phyloP scores from a whole-genome alignment of 2,329 filamentous ascomycete species.

The Epichloe gansuensis region DNA sequence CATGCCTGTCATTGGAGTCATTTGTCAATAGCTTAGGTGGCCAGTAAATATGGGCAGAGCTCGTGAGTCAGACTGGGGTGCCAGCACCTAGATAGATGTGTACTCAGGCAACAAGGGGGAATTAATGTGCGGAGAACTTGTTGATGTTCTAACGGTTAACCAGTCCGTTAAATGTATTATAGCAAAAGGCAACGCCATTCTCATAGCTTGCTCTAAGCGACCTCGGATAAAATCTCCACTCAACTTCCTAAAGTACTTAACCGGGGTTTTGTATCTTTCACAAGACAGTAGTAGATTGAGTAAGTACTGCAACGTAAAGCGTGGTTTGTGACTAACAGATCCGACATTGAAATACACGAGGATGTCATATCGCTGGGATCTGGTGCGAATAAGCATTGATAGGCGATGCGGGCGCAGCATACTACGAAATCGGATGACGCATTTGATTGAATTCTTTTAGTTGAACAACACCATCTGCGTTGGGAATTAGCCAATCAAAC shows the following conservation, averaged over 20 bases:
- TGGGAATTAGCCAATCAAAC: not conserved
- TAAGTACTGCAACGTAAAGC: not conserved
- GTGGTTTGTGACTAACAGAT: not conserved
- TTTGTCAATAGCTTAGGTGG: not conserved
- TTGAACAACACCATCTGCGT: not conserved
- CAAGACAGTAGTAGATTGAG: not conserved
- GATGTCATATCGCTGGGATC: not conserved
- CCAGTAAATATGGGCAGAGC: not conserved
- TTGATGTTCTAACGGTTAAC: not conserved
- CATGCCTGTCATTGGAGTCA: not conserved
- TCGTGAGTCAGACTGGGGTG: not conserved
- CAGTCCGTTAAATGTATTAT: conserved; percentile 1
- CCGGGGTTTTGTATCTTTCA: no score
- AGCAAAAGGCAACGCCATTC: not conserved
- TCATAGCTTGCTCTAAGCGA: no score
- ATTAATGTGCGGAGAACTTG: not conserved
- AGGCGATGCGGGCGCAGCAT: not conserved
- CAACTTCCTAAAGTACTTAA: no score
- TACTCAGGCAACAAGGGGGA: not conserved
- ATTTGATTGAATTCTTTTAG: not conserved
- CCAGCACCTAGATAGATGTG: not conserved
- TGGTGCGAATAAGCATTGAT: not conserved
- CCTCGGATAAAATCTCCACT: no score
- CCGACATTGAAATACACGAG: not conserved
- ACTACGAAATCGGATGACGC: not conserved